phyloP scores from a whole-genome alignment of 345 rosid species.

The Turnera subulata region DNA sequence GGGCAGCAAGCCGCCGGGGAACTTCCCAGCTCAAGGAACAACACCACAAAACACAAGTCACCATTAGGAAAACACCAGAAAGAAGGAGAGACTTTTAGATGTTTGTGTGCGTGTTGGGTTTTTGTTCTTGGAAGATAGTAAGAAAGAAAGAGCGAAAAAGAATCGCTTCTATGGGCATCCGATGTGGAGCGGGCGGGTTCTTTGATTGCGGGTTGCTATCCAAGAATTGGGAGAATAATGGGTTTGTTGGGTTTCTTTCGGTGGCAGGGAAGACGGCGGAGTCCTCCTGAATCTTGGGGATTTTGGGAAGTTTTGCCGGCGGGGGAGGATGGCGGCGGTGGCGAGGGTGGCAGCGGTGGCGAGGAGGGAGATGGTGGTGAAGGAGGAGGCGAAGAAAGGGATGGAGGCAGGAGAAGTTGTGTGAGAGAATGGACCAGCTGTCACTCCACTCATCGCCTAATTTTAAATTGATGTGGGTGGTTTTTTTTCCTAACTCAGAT shows the following conservation, averaged over 20 bases:
- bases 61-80: too few relatives aligned
- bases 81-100: too few relatives aligned
- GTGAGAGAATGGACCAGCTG: neutral
- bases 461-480: too few relatives aligned
- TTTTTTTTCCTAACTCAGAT: too few relatives aligned
- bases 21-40: too few relatives aligned
- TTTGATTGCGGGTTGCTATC: neutral
- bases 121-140: neutral
- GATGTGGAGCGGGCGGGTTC: neutral
- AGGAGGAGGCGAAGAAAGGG: neutral
- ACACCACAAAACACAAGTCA: too few relatives aligned
- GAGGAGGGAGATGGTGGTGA: neutral
- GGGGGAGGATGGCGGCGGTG: too few relatives aligned
- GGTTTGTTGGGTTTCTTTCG: neutral
- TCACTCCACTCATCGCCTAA: too few relatives aligned
- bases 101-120: neutral
- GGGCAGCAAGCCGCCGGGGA: too few relatives aligned
- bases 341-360: neutral
- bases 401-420: neutral
- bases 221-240: neutral
- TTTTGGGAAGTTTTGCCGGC: too few relatives aligned
- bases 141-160: too few relatives aligned
- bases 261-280: neutral
- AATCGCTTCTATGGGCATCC: slow-evolving; percentile 1
- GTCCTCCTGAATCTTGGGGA: neutral